Conservation (phyloP, 345 rosid genomes). For the Brassica cretica region DNA sequence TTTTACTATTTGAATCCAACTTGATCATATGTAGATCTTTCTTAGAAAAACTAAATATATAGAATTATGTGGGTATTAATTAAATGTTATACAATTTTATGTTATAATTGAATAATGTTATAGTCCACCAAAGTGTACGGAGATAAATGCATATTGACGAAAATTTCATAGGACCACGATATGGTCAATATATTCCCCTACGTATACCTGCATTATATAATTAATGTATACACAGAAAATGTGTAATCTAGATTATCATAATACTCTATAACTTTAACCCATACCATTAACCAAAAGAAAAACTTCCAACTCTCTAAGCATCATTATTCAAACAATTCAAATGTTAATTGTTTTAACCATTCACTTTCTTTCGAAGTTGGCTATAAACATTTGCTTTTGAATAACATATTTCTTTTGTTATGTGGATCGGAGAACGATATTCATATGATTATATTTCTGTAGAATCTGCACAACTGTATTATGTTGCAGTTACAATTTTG, state of each 20-base stretch:
- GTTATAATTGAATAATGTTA: constrained; percentile 6
- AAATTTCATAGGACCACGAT: constrained; percentile 13
- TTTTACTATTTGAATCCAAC: not conserved
- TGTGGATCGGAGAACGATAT: not conserved
- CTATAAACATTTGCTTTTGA: not conserved
- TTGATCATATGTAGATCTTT: not conserved
- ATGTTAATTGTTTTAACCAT: not conserved
- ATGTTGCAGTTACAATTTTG: not conserved
- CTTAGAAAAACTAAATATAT: not conserved
- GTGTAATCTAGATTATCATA: not conserved
- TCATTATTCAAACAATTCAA: not conserved
- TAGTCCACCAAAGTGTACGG: constrained; percentile 13
- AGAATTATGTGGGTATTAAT: not conserved
- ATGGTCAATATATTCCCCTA: constrained; percentile 18
- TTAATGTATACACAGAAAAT: not conserved
- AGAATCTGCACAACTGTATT: not conserved
- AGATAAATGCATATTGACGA: constrained; percentile 12
- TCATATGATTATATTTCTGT: not conserved
- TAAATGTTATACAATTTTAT: not conserved
- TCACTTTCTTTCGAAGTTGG: not conserved
- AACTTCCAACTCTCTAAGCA: not conserved
- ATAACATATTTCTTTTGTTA: not conserved
- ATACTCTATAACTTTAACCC: not conserved
- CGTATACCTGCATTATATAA: constrained; percentile 9
- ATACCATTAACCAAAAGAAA: not conserved